Evolutionary conservation across 257 asterid species (phyloP), one percentile per base, ranked within the genome.

Genomic region (Solanum peruvianum): DNA sequence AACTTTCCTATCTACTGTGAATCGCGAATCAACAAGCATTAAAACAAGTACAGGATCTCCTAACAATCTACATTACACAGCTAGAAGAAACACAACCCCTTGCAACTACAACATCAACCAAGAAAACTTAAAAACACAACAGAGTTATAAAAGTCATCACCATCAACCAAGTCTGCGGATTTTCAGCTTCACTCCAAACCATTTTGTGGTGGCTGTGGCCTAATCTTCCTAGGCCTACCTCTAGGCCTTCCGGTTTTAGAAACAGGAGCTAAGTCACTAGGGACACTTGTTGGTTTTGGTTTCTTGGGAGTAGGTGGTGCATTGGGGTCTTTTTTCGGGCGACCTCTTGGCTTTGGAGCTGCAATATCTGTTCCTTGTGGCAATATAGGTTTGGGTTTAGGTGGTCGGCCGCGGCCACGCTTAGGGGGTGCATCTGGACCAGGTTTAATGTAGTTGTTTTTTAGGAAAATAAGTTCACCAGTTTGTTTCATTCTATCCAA

Each of bases 351-450:
- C 89, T 92, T 90, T 41, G 98, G 83, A 9, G 96, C 87, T 7
- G 92, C 86, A 5, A 83, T 82, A 62, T 29, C 82, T 21, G 88
- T 47, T 9, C 87, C 92, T 6, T 89, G 86, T 10, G 95, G 93
- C 58, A 88, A 49, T 16, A 95, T 87, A 9, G 90, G 92, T 92
- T 92, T 95, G 0, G 94, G 90, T 90, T 95, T 95, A 0, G 98
- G 95, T 44, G 98, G 98, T 1, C 98, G 92, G 56, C 99, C 99
- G 0, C 98, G 91, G 86, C 99, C 98, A 1, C 98, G 98, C 88
- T 93, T 92, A 0, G 85, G 89, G 20, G 93, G 98, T 16, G 92
- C 96, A 71, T 89, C 89, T 3, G 97, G 93, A 60, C 94, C 98
- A 9, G 94, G 92, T 85, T 89, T 93, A 75, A 93, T 89, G 92